Evolutionary conservation across 2,329 filamentous ascomycete species (phyloP), one percentile per base, ranked within the genome.

Genomic region (Sporothrix inflata): DNA sequence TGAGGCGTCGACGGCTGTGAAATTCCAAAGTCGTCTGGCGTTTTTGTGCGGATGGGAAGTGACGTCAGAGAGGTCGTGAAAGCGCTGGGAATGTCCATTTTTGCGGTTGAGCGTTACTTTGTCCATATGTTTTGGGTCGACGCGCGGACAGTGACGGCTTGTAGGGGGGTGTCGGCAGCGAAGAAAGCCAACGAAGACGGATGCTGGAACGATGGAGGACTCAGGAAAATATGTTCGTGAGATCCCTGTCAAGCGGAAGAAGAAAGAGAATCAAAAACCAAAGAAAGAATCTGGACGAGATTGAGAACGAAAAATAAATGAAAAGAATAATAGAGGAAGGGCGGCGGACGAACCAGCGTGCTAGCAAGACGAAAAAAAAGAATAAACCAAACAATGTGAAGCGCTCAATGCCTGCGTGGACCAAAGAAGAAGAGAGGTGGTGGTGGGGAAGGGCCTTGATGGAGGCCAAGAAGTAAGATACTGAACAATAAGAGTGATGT

Each of bases 401-500:
- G 14, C 38, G 5, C 38, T 65, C n/a, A 65, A 65, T 45, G 38
- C 38, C 34, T 27, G 40, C 4, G 14, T 12, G 63, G 16, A 7
- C 14, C 24, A 19, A 30, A 30, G 57, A 42, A n/a, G 24, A 30
- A 19, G 21, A 27, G 6, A 8, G 4, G 16, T 4, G 9, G 21
- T 24, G 21, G 12, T 45, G 21, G 60, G 19, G 9, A 8, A 8
- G 21, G 1, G 60, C 38, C 12, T 27, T 9, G 38, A 24, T 45
- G 21, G 12, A 45, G n/a, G 60, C 14, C 24, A 61, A 61, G 53
- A 40, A 11, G 38, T 47, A 65, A 65, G 30, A 70, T 70, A 70
- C 69, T 70, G n/a, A 53, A 65, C 12, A 70, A 53, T 63, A 70
- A 63, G 27, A 45, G 68, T 70, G 45, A 49, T 70, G 40, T 30